Percentiles rank a stretch among this genome's conserved stretches.
These are phyloP conservation scores for Suillus plorans DNA, from an alignment of 768 basidiomycete genomes.

Conservation along the genomic window DNA sequence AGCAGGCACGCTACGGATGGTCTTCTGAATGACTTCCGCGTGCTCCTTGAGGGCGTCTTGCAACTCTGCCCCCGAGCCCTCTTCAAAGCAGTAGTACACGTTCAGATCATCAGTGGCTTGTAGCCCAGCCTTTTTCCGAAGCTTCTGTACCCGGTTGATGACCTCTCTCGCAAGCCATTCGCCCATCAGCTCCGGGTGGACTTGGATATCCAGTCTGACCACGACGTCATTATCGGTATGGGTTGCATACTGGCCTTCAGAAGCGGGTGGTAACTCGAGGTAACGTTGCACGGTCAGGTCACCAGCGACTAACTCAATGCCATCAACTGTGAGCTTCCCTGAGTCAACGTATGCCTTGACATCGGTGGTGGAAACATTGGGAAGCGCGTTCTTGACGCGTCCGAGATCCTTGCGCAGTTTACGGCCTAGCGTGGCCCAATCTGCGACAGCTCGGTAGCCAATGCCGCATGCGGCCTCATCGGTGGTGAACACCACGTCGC, in stretches of 20 bases:
- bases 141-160: constrained; percentile 90
- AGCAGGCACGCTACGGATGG: constrained; percentile 69
- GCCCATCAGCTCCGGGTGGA: constrained; percentile 80
- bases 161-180: constrained; percentile 91
- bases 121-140: constrained; percentile 93
- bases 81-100: constrained; percentile 81
- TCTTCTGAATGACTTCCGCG: constrained; percentile 67
- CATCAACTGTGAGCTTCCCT: constrained; percentile 82
- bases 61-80: constrained; percentile 63
- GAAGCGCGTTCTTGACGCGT: constrained; percentile 86
- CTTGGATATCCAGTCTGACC: constrained; percentile 85
- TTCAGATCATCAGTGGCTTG: constrained; percentile 94
- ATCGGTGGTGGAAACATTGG: constrained; percentile 74
- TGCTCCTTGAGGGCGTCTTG: constrained; percentile 64
- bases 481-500: constrained; percentile 84
- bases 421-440: constrained; percentile 92
- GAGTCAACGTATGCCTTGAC: constrained; percentile 74
- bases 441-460: constrained; percentile 87
- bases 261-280: constrained; percentile 69
- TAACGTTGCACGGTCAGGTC: constrained; percentile 91
- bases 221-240: constrained; percentile 96
- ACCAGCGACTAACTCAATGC: constrained; percentile 86
- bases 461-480: constrained; percentile 87
- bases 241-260: constrained; percentile 68
- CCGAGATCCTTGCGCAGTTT: constrained; percentile 91